phyloP scores from a whole-genome alignment of 768 basidiomycete genomes.

The Gelatoporia subvermispora region DNA sequence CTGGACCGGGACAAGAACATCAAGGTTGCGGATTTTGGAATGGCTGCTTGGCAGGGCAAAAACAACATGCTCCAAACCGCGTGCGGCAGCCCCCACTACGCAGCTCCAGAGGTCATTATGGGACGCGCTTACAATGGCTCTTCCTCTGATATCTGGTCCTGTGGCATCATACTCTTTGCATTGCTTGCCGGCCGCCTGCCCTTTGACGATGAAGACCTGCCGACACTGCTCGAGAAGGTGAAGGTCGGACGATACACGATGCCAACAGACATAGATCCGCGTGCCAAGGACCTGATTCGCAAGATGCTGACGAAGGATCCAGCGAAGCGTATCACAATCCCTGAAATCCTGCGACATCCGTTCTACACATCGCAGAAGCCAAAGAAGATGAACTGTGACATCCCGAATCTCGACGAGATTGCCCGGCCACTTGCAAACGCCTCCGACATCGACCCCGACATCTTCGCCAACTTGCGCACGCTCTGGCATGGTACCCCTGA shows the following conservation, averaged over 20 bases:
- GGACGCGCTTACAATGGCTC: conserved; percentile 82
- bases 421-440: conserved; percentile 59
- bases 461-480: conserved; percentile 84
- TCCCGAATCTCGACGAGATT: conserved; percentile 63
- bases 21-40: conserved; percentile 97
- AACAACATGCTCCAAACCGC: conserved; percentile 68
- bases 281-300: conserved; percentile 71
- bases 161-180: conserved; percentile 89
- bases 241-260: conserved; percentile 68
- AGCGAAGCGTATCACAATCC: conserved; percentile 73
- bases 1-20: conserved; percentile 80
- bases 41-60: conserved; percentile 86
- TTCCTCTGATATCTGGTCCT: conserved; percentile 94
- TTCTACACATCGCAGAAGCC: conserved; percentile 63
- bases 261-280: conserved; percentile 62
- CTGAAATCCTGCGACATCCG: conserved; percentile 73
- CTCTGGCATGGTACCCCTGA: conserved; percentile 86
- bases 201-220: conserved; percentile 86
- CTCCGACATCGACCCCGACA: conserved; percentile 79
- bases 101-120: conserved; percentile 85
- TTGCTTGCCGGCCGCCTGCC: conserved; percentile 86
- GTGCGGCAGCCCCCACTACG: conserved; percentile 94
- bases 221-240: conserved; percentile 76
- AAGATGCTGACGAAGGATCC: conserved; percentile 80
- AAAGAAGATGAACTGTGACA: conserved; percentile 34